Evolutionary conservation across 306 rosid species (phyloP), one percentile per base, ranked within the genome.

Genomic region (Pyrus communis): DNA sequence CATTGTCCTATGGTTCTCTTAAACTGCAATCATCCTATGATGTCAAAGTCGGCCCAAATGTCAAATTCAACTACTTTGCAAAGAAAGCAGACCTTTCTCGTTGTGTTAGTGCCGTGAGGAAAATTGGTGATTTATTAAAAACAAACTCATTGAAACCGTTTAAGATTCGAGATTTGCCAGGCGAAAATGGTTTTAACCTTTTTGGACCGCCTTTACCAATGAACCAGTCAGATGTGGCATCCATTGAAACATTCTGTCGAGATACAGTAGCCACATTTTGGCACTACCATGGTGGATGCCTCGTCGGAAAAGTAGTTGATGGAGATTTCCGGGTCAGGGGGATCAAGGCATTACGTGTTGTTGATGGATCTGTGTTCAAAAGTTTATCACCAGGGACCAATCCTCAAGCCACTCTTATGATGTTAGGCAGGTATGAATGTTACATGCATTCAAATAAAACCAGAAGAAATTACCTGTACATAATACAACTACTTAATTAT

Each of bases 1-100:
- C 77, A 9, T 10, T 40, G 4, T 49, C 76, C 0, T 7, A 22
- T 38, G 77, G 82, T 9, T 62, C 76, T 6, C 73, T 71, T 40
- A 8, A 43, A 6, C 11, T 71, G 35, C 40, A 33, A 2, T 62
- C 71, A 23, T 10, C 66, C 2, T 2, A 5, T 13, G 67, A 78
- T 9, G 82, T 63, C 28, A 45, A n/a, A 51, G 77, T 49, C 8
- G 4, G 14, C 17, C 82, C 72, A 3, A 78, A 4, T 13, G 65
- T 78, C 30, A n/a, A 58, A 4, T 78, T 78, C 59, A 71, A 71
- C 27, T 71, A 78, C 54, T 49, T 49, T 49, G 19, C 54, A 49
- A 0, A 49, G 8, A 18, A 14, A 19, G 54, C 7, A 15, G 60
- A 55, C 25, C 2, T 55, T 55, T 55, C 25, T 55, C 60, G 25